Base-by-base conservation (phyloP, 345 rosid genomes). In the Ceriops tagal region DNA sequence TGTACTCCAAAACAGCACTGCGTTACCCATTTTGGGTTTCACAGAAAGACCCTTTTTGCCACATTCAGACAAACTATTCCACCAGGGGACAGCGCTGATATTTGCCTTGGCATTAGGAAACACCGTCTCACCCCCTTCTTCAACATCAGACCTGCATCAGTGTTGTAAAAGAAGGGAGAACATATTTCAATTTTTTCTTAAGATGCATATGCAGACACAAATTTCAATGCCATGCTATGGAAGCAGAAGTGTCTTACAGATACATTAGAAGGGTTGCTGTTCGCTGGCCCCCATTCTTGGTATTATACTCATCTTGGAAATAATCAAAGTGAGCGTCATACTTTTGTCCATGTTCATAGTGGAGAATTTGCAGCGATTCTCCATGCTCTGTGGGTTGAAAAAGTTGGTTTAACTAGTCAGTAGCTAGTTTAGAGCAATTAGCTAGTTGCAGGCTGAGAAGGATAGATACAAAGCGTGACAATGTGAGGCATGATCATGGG, bases 101-200 rank as follows among this genome's bases (percentile, higher is more conserved):
- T 91, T 91, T 81, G 83, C 81, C 65, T 72, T 79, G 64, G 93
- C 92, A 39, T 77, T 67, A 65, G 97, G 97, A 79, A 93, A 93
- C 67, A 91, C 86, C 2, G 98, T 93, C 80, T 93, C 98, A 46
- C 98, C 98, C 32, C 96, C 98, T 85, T 91, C 96, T 82, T 93
- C 98, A 73, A 89, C 96, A 81, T 89, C 98, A 20, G 96, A 91
- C 79, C 98, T 93, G 81, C 71, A 68, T 27, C 37, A 24, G 49
- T n/a, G 58, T 22, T 8, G 58, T 8, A 3, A 55, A 55, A 3
- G 11, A 6, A 20, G 28, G 15, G 27, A 3, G 22, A 3, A 55
- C 11, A 5, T 26, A 3, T 22, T 55, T 55, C 58, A 22, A 55
- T 8, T 22, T 55, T 26, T 9, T 26, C 58, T 9, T 47, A 32